These are phyloP conservation scores for Rosa lucieae DNA, from an alignment of 306 rosid genomes.

Conservation along the genomic window DNA sequence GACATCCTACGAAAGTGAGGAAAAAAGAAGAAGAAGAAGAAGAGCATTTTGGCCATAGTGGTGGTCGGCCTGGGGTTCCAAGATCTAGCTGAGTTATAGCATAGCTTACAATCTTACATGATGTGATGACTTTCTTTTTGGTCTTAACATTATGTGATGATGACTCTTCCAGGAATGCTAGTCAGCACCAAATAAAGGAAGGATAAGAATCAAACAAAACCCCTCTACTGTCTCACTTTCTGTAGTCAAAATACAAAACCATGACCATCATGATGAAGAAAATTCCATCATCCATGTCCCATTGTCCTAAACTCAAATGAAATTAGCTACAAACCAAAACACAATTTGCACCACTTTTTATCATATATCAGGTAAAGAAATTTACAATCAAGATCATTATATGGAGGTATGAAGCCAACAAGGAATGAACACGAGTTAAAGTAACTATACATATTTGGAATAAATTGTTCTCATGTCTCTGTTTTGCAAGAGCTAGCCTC, in stretches of 20 bases:
- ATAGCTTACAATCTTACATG: neutral
- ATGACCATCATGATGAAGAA: neutral
- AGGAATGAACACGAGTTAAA: neutral
- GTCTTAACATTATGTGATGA: neutral
- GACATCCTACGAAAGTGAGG: neutral
- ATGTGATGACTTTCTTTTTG: neutral
- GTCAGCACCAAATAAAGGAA: neutral
- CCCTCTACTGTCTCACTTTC: neutral
- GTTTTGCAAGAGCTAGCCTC: neutral
- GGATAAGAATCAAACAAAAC: neutral
- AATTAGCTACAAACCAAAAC: neutral
- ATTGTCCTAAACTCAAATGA: neutral
- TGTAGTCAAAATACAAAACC: neutral
- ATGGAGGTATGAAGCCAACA: neutral
- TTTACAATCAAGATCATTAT: slow-evolving; percentile 2
- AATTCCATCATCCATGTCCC: neutral
- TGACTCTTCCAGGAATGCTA: neutral
- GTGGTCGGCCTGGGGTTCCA: neutral
- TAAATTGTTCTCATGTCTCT: neutral
- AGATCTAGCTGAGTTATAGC: neutral
- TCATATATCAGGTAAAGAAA: neutral
- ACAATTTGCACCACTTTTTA: neutral
- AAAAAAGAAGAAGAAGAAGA: neutral
- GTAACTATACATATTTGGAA: neutral
- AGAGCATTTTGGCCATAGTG: too few relatives aligned